Percentiles rank a stretch among this genome's conserved stretches.
phyloP scores from a whole-genome alignment of 192 early-diverging fungal genomes.

The Pilaira anomala region DNA sequence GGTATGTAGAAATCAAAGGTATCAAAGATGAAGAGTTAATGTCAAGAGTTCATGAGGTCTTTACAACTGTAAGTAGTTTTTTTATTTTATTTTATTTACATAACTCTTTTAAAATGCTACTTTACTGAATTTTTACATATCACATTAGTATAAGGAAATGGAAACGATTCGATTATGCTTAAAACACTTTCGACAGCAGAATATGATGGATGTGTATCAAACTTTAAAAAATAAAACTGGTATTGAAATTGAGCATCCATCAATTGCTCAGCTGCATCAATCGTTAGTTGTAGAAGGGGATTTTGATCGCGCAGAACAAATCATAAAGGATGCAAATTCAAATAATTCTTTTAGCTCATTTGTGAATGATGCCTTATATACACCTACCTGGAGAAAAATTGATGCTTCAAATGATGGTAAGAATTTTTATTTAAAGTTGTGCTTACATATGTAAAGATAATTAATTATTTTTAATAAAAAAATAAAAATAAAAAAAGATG shows the following conservation, averaged over 20 bases:
- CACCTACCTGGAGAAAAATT: conserved; percentile 64
- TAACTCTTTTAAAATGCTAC: too few relatives aligned
- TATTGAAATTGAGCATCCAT: conserved; percentile 72
- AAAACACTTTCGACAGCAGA: conserved; percentile 85
- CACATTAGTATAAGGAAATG: conserved; percentile 63
- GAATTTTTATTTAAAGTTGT: too few relatives aligned
- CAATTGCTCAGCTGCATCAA: conserved; percentile 73
- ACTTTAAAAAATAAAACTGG: conserved; percentile 60
- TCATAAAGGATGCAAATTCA: conserved; percentile 60
- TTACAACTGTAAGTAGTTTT: conserved; percentile 54
- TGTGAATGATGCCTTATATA: conserved; percentile 65
- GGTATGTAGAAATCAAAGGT: conserved; percentile 89
- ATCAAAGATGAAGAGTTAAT: conserved; percentile 46
- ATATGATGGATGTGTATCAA: conserved; percentile 72
- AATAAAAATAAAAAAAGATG: conserved; percentile 20
- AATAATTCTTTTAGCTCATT: conserved; percentile 74
- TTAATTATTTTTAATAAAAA: conserved; percentile 1
- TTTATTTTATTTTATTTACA: neutral
- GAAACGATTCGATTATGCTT: conserved; percentile 83
- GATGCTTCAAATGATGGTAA: conserved; percentile 39
- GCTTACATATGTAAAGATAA: neutral
- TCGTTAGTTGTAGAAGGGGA: conserved; percentile 68
- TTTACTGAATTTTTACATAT: conserved; percentile 17
- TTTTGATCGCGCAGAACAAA: conserved; percentile 68
- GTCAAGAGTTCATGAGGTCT: conserved; percentile 52